These are phyloP conservation scores for Baorangia bicolor DNA, from an alignment of 768 basidiomycete genomes.

Conservation along the genomic window DNA sequence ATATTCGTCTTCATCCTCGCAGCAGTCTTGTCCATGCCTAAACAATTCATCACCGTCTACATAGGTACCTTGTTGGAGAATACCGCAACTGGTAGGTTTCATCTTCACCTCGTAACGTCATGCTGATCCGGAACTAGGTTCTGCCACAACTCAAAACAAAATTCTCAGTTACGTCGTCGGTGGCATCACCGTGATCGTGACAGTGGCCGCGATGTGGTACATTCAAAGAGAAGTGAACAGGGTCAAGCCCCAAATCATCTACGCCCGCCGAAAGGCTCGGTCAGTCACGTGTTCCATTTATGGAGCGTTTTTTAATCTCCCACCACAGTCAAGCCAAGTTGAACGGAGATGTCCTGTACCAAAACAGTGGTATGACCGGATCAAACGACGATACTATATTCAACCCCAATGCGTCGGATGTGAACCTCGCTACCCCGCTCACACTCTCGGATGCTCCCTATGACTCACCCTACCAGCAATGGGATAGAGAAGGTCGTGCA, in stretches of 20 bases:
- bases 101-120: not conserved
- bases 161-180: constrained; percentile 72
- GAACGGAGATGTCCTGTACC: constrained; percentile 32
- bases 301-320: constrained; percentile 2
- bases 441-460: constrained; percentile 31
- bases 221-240: constrained; percentile 70
- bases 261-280: constrained; percentile 70
- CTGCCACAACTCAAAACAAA: constrained; percentile 43
- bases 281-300: constrained; percentile 26
- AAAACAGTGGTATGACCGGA: constrained; percentile 28
- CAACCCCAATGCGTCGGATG: constrained; percentile 39
- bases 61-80: constrained; percentile 75
- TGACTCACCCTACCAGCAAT: constrained; percentile 44
- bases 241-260: constrained; percentile 65
- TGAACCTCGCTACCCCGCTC: constrained; percentile 38
- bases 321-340: constrained; percentile 53
- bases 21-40: constrained; percentile 80
- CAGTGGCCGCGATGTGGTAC: constrained; percentile 80
- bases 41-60: constrained; percentile 91
- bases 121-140: constrained; percentile 15
- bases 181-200: constrained; percentile 66
- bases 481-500: constrained; percentile 51
- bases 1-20: constrained; percentile 77
- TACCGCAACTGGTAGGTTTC: constrained; percentile 33
- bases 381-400: constrained; percentile 34